These are phyloP conservation scores for Trichocladium antarcticum DNA, from an alignment of 495 filamentous ascomycete genomes.

Conservation along the genomic window DNA sequence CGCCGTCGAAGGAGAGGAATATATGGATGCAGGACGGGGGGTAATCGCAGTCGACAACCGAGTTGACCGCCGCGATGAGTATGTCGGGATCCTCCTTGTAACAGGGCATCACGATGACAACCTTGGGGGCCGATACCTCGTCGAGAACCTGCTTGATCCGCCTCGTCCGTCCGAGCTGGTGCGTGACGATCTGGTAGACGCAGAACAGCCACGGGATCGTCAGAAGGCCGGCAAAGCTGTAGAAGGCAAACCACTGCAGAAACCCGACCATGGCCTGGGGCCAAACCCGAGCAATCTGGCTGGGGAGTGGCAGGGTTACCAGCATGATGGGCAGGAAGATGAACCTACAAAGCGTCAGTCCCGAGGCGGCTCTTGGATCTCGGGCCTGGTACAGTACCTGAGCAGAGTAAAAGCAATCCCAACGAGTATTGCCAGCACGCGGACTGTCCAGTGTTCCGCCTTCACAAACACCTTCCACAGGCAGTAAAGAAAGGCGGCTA, in stretches of 20 bases:
- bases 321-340: conserved; percentile 92
- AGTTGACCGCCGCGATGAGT: conserved; percentile 81
- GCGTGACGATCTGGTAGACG: conserved; percentile 78
- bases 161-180: conserved; percentile 68
- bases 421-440: conserved; percentile 64
- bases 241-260: conserved; percentile 95
- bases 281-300: conserved; percentile 56
- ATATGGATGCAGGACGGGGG: conserved; percentile 88
- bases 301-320: conserved; percentile 79
- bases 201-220: conserved; percentile 89
- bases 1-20: conserved; percentile 93
- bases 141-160: conserved; percentile 76
- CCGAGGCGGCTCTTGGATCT: neutral
- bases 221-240: conserved; percentile 77
- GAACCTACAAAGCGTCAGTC: conserved; percentile 38
- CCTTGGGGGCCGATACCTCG: conserved; percentile 79
- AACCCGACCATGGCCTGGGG: conserved; percentile 52
- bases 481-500: conserved; percentile 87
- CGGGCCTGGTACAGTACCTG: conserved; percentile 43
- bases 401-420: conserved; percentile 59
- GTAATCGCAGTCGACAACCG: conserved; percentile 90
- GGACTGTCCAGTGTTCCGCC: conserved; percentile 76
- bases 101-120: conserved; percentile 94
- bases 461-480: conserved; percentile 80
- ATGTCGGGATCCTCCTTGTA: conserved; percentile 86